Conservation (phyloP, 2,329 filamentous ascomycete genomes). For the Trichoderma harzianum region DNA sequence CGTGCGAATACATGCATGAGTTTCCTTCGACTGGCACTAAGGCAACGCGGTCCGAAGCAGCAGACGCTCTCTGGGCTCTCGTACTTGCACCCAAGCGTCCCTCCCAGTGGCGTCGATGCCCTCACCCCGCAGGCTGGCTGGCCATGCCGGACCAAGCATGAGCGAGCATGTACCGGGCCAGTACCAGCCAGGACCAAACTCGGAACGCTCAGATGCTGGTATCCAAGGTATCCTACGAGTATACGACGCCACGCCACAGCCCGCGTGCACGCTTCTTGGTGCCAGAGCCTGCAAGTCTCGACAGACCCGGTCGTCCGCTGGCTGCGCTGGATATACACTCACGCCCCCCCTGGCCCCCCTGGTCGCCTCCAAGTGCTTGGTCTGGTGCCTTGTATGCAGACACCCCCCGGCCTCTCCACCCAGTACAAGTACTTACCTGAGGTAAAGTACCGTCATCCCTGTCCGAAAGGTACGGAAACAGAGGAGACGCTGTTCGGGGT, state of each 20-base stretch:
- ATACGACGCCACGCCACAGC: conserved; percentile 1
- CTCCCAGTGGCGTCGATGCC: not conserved
- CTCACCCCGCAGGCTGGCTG: not conserved
- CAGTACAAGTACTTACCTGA: not conserved
- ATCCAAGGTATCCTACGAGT: not conserved
- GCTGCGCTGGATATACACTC: not conserved
- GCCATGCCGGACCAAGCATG: not conserved
- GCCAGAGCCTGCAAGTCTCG: conserved; percentile 5
- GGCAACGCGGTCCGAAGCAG: conserved; percentile 11
- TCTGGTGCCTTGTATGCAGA: not conserved
- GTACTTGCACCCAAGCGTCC: not conserved
- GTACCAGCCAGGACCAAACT: not conserved
- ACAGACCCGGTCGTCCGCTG: not conserved
- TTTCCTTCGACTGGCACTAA: conserved; percentile 10
- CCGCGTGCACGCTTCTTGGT: not conserved
- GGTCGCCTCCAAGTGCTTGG: not conserved
- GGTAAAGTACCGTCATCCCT: not conserved
- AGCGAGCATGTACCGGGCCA: not conserved
- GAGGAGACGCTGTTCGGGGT: not conserved
- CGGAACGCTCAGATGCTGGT: not conserved
- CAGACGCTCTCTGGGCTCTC: not conserved
- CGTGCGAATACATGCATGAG: conserved; percentile 5
- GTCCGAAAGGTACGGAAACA: not conserved
- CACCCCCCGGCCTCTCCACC: not conserved
- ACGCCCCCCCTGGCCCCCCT: not conserved